These are phyloP conservation scores for Calonectria fujianensis DNA, from an alignment of 2,329 filamentous ascomycete genomes.

Conservation along the genomic window DNA sequence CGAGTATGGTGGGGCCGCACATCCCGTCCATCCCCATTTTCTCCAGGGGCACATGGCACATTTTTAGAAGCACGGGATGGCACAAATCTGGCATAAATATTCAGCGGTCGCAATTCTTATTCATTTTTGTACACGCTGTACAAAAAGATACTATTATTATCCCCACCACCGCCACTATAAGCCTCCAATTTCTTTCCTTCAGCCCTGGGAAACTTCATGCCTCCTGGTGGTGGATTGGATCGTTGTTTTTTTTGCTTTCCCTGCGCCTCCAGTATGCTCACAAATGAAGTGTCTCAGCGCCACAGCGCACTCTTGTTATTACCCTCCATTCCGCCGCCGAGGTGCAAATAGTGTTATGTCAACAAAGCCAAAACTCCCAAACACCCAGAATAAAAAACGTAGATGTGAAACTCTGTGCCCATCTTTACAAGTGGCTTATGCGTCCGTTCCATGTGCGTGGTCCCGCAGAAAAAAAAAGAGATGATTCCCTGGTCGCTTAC, in stretches of 20 bases:
- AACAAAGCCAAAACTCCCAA: slow-evolving; percentile 21
- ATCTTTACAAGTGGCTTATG: background rate
- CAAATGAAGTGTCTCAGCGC: slow-evolving; percentile 51
- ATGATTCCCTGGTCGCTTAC: slow-evolving; percentile 1
- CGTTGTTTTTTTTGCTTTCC: slow-evolving; percentile 35
- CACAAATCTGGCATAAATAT: slow-evolving; percentile 2
- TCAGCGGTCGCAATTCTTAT: slow-evolving; percentile 23
- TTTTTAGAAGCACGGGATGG: background rate
- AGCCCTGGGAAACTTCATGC: slow-evolving; percentile 24
- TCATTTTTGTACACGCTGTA: slow-evolving; percentile 30
- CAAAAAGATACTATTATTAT: slow-evolving; percentile 39
- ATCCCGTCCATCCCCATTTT: slow-evolving; percentile 7
- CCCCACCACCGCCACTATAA: slow-evolving; percentile 17
- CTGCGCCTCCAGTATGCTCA: slow-evolving; percentile 32
- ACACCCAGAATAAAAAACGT: slow-evolving; percentile 24
- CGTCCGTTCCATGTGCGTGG: background rate
- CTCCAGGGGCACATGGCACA: slow-evolving; percentile 7
- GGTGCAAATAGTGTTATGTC: slow-evolving; percentile 22
- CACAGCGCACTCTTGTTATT: slow-evolving; percentile 44
- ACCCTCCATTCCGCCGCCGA: slow-evolving; percentile 28
- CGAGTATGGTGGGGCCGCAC: slow-evolving; percentile 25
- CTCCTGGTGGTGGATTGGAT: slow-evolving; percentile 7
- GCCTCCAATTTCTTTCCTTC: slow-evolving; percentile 22
- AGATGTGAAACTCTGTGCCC: slow-evolving; percentile 18
- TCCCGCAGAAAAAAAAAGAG: background rate